These are phyloP conservation scores for Solanum okadae DNA, from an alignment of 257 asterid genomes.

Conservation along the genomic window DNA sequence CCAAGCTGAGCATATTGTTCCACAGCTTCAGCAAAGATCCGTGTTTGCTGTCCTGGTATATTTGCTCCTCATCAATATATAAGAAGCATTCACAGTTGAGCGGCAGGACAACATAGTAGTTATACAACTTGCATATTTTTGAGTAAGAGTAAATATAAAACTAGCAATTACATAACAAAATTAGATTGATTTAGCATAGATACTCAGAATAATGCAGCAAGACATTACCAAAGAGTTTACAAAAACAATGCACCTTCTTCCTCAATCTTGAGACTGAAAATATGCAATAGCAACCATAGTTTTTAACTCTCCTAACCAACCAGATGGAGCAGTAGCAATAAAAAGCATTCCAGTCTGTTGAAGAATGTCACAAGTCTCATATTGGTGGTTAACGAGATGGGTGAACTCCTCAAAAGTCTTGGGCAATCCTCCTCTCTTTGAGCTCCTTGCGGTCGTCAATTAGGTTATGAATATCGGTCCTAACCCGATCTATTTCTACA, in stretches of 20 bases:
- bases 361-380: background rate
- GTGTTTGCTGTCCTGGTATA: conserved; percentile 74
- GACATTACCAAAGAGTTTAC: background rate
- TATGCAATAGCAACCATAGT: background rate
- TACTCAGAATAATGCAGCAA: background rate
- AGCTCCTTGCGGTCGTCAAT: conserved; percentile 38
- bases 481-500: conserved; percentile 41
- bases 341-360: background rate
- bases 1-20: conserved; percentile 96
- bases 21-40: conserved; percentile 76
- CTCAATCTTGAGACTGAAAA: background rate
- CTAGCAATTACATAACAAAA: background rate
- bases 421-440: background rate
- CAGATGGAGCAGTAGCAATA: background rate
- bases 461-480: conserved; percentile 36
- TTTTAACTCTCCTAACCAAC: background rate
- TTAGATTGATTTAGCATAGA: background rate
- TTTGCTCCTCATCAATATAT: conserved; percentile 5
- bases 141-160: background rate
- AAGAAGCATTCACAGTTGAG: background rate
- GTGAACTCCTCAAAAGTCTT: background rate
- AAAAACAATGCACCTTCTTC: background rate
- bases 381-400: background rate
- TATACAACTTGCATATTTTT: background rate
- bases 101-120: background rate